These are phyloP conservation scores for Verticillium klebahnii DNA, from an alignment of 2,329 filamentous ascomycete species.

Conservation along the genomic window DNA sequence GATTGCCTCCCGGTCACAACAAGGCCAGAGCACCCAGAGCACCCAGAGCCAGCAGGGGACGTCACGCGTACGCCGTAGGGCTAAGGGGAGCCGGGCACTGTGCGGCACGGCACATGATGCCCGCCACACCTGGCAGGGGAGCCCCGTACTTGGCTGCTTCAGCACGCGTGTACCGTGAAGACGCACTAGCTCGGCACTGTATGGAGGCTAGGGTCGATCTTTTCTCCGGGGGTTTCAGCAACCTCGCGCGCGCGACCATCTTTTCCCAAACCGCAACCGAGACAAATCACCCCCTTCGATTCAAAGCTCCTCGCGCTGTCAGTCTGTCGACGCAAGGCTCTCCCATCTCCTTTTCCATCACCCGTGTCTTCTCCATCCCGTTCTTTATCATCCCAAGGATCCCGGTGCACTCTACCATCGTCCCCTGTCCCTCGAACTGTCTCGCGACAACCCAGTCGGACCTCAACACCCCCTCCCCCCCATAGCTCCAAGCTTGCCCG, in stretches of 20 bases:
- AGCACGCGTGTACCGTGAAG: not conserved
- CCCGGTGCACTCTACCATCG: not conserved
- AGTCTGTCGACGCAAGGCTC: not conserved
- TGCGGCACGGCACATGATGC: not conserved
- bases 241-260: constrained; percentile 16
- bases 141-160: not conserved
- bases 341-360: not conserved
- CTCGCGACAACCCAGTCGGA: not conserved
- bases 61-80: not conserved
- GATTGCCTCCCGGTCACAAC: not conserved
- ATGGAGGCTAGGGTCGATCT: constrained; percentile 9
- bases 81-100: not conserved
- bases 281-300: constrained; percentile 14
- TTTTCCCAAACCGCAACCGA: constrained; percentile 20
- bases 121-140: not conserved
- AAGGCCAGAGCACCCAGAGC: not conserved
- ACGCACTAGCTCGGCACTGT: not conserved
- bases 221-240: constrained; percentile 21
- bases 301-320: constrained; percentile 4
- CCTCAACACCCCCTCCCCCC: not conserved
- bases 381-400: not conserved
- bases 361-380: not conserved
- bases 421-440: not conserved
- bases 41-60: not conserved
- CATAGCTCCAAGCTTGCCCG: not conserved